These are phyloP conservation scores for Pascua guehoae DNA, from an alignment of 1,284 basidiomycete genomes.

Conservation along the genomic window DNA sequence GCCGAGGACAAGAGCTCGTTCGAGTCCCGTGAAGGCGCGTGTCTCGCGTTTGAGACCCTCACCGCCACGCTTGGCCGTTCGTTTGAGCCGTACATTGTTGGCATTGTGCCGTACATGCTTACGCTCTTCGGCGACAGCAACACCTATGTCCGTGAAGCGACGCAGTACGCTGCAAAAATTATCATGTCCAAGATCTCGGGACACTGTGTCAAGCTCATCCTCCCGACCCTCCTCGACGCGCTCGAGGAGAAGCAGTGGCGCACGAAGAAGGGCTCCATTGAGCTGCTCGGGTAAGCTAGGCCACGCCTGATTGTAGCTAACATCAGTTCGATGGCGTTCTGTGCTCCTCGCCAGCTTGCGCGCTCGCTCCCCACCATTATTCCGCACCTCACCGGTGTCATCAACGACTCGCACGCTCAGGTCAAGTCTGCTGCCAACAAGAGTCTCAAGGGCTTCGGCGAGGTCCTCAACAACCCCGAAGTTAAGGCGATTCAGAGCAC, in stretches of 20 bases:
- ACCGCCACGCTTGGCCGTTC: constrained; percentile 78
- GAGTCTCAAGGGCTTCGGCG: constrained; percentile 95
- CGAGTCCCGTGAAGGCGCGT: constrained; percentile 84
- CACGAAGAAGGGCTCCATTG: constrained; percentile 95
- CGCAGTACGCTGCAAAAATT: constrained; percentile 84
- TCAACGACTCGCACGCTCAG: constrained; percentile 97
- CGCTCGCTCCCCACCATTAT: constrained; percentile 95
- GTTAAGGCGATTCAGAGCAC: constrained; percentile 89
- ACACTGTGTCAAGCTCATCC: constrained; percentile 86
- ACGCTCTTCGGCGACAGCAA: constrained; percentile 85
- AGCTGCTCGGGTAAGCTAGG: constrained; percentile 67
- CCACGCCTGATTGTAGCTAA: background rate
- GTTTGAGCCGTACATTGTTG: constrained; percentile 88
- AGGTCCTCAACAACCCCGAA: constrained; percentile 91
- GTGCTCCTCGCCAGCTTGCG: constrained; percentile 92
- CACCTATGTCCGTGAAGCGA: constrained; percentile 88
- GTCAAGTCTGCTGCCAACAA: constrained; percentile 90
- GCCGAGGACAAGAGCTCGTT: constrained; percentile 85
- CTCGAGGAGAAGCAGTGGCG: constrained; percentile 99
- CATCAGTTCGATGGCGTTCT: constrained; percentile 81
- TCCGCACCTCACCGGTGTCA: constrained; percentile 85
- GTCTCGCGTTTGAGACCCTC: constrained; percentile 93
- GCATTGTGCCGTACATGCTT: constrained; percentile 79
- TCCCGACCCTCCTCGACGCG: constrained; percentile 84
- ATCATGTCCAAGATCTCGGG: constrained; percentile 96